phyloP scores from a whole-genome alignment of 129 eudicot species.

The Helianthus tuberosus region DNA sequence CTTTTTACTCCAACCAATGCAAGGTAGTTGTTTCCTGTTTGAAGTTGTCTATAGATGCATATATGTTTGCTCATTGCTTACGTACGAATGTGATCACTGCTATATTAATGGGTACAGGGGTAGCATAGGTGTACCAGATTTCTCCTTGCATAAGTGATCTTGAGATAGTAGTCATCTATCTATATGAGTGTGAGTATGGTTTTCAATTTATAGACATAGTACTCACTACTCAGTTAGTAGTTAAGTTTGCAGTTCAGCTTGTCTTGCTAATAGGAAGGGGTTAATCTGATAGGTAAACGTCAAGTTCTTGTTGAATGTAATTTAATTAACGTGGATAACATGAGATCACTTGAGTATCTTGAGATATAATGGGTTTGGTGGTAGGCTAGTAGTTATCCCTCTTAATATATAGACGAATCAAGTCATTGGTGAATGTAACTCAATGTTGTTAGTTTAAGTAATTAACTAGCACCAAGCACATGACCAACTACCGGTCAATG shows the following conservation, averaged over 20 bases:
- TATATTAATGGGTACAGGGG: slow-evolving; percentile 5
- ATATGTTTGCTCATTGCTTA: background rate
- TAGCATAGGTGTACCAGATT: slow-evolving; percentile 1
- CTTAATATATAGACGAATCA: slow-evolving; percentile 9
- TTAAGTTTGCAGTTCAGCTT: background rate
- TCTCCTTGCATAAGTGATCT: background rate
- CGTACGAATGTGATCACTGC: background rate
- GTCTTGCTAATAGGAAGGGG: slow-evolving; percentile 13
- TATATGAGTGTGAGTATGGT: too few relatives aligned
- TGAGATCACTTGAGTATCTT: slow-evolving; percentile 1
- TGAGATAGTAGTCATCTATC: background rate
- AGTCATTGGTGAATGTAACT: background rate
- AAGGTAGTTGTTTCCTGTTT: slow-evolving; percentile 56
- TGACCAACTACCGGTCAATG: background rate
- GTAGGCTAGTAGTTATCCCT: slow-evolving; percentile 14
- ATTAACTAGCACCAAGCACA: background rate
- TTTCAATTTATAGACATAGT: background rate
- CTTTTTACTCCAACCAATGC: slow-evolving; percentile 60
- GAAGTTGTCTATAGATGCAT: slow-evolving; percentile 15
- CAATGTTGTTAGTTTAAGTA: slow-evolving; percentile 5
- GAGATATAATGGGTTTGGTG: slow-evolving; percentile 1
- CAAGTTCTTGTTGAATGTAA: slow-evolving; percentile 2
- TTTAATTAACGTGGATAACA: slow-evolving; percentile 8
- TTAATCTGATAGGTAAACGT: background rate
- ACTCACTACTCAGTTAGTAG: slow-evolving; percentile 17